These are phyloP conservation scores for Fusarium nodosum DNA, from an alignment of 2,329 filamentous ascomycete genomes.

Conservation along the genomic window DNA sequence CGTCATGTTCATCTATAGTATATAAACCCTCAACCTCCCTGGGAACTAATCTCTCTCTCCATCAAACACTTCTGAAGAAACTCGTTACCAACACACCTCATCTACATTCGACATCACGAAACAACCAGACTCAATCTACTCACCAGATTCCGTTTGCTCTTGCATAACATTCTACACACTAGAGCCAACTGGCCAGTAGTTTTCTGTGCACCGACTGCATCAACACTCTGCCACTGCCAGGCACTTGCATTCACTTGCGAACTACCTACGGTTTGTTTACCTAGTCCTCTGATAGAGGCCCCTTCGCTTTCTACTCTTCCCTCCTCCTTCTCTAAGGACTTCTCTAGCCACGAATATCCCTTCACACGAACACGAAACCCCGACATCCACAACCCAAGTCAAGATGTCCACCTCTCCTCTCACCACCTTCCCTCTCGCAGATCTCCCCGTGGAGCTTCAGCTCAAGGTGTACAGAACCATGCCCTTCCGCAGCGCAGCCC, in stretches of 20 bases:
- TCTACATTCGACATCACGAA: not conserved
- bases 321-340: not conserved
- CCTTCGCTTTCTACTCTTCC: not conserved
- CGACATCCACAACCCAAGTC: too few relatives aligned
- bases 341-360: too few relatives aligned
- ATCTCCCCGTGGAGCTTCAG: too few relatives aligned
- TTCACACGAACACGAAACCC: too few relatives aligned
- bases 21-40: not conserved
- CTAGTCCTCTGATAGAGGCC: too few relatives aligned
- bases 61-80: not conserved
- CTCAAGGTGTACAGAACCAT: not conserved
- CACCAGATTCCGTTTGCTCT: not conserved
- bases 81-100: not conserved
- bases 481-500: not conserved
- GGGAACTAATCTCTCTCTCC: too few relatives aligned
- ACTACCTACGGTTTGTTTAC: not conserved
- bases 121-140: not conserved
- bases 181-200: not conserved
- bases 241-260: not conserved
- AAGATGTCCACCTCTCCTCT: too few relatives aligned
- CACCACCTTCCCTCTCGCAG: too few relatives aligned
- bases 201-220: not conserved
- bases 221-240: not conserved
- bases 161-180: not conserved
- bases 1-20: not conserved